These are phyloP conservation scores for Cardiosporidium cionae DNA, from an alignment of 169 alveolate genomes.

Conservation along the genomic window DNA sequence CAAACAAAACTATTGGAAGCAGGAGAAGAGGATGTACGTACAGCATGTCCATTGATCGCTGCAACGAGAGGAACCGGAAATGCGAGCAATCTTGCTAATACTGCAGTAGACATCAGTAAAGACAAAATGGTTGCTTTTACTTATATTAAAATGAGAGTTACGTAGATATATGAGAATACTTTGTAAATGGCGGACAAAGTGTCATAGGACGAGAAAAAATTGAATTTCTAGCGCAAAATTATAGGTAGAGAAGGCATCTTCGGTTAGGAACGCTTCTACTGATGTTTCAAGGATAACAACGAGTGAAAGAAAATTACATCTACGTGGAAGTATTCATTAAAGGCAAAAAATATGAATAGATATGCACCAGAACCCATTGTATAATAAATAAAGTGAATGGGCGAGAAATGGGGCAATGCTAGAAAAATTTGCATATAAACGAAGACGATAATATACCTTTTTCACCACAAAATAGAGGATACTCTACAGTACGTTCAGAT, in stretches of 20 bases:
- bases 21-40: background rate
- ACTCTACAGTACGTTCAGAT: background rate
- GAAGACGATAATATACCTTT: no score
- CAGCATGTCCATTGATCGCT: conserved; percentile 39
- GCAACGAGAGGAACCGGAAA: conserved; percentile 32
- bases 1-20: no score
- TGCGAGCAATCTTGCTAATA: conserved; percentile 13
- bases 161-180: background rate
- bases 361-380: no score
- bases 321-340: no score
- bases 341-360: no score
- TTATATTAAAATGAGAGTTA: background rate
- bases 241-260: background rate
- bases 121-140: no score
- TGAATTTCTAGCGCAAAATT: background rate
- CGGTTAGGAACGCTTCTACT: background rate
- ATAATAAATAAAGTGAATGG: no score
- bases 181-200: background rate
- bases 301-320: no score
- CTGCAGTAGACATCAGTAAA: conserved; percentile 1
- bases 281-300: background rate
- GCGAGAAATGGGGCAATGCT: no score
- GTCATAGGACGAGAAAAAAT: background rate
- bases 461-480: background rate
- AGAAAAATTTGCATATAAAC: no score